Base-by-base conservation (phyloP, 768 basidiomycete genomes). In the Tricholoma terreum region DNA sequence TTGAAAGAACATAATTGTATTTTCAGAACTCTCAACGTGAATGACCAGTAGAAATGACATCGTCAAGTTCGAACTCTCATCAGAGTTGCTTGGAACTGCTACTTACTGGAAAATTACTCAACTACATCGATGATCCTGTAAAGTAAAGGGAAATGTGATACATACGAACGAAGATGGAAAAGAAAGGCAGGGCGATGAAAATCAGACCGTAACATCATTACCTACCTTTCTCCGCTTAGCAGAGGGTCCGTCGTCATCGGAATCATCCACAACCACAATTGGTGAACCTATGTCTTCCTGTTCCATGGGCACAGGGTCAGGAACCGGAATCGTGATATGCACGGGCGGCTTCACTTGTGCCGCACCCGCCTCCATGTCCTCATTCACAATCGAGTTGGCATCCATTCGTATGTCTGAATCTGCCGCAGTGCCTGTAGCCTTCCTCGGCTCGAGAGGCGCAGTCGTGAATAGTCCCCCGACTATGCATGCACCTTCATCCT, bases 251-350 rank as follows among this genome's bases (percentile, higher is more conserved):
- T 83, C 78, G 36, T 81, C 78, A 33, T 82, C 81, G 22, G 80
- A 80, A 54, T 87, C 86, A 58, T 88, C 86, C 31, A 85, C 75
- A 45, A 85, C 72, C 40, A 88, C 74, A 33, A 85, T 80, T n/a
- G 85, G 82, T 9, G 84, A 79, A 15, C 77, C 76, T 15, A 77
- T 57, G 61, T 74, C 69, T 59, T 66, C 60, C 48, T 66, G 43
- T 53, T 57, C 62, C 62, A 73, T 67, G 62, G 75, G 72, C 5
- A 71, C 71, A 54, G 75, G 71, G 0, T 69, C 68, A 11, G 73
- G 65, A 6, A 72, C 58, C 15, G 43, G 59, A 31, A 57, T 54
- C 30, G 52, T 40, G n/a, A 56, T 48, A n/a, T 59, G 45, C 14
- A 49, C 11, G 40, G 60, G 53, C 22, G 48, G 59, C 22, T 36